Evolutionary conservation across 306 rosid genomes (phyloP), one percentile per base, ranked within the genome.

Genomic region (Echinosophora koreensis): DNA sequence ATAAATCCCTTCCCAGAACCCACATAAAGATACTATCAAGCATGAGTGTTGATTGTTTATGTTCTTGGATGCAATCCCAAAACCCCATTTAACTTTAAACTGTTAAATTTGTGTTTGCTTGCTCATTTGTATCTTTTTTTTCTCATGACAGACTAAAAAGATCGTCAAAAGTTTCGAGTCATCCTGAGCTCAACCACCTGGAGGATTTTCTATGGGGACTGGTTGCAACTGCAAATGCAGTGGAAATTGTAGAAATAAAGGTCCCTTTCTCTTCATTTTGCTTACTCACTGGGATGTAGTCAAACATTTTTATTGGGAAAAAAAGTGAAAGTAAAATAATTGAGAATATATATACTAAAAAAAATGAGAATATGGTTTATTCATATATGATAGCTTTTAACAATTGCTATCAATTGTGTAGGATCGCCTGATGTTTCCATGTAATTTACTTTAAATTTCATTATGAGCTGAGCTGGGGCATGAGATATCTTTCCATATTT

Each of bases 61-160:
- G 6, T 65, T 73, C 63, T 71, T 60, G 60, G 66, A 37, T 70
- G 39, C 14, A n/a, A 5, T 42, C 56, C 16, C 28, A 57, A 74
- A 38, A 67, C 0, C 73, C 51, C 30, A 54, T 64, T 42, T 46
- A 64, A 52, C 59, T 3, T 75, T 51, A 42, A 51, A 8, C 11
- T 62, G 15, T 37, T 66, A 65, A 44, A 59, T 66, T 32, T 44
- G 22, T 63, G 51, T 70, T 63, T 47, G 47, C 14, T 35, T 82
- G 47, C 61, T 86, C 68, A 72, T 58, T 54, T 51, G 2, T 57
- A 3, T 63, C 47, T 49, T 22, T 22, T 34, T 28, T 18, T 80
- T 56, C 55, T 60, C 8, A 2, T 58, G 82, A 59, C 94, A 93
- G 97, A 87, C 87, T 30, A 93, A 89, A 87, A 91, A 82, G 88